Evolutionary conservation across 345 rosid genomes (phyloP).

Genomic region (Citrus reticulata): DNA sequence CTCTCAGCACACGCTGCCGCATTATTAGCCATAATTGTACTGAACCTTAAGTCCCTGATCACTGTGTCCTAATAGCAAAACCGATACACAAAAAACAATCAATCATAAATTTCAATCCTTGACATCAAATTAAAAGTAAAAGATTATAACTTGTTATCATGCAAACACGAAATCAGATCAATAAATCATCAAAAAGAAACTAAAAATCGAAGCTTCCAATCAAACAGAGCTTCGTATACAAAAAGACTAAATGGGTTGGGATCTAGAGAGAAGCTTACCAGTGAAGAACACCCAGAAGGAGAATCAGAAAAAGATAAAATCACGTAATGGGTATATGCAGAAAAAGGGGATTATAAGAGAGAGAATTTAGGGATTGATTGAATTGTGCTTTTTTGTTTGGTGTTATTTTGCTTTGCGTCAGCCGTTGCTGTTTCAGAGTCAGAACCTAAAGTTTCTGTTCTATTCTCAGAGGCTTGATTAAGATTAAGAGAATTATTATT

Average conservation of each 20-base stretch:
- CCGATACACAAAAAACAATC: slow-evolving; percentile 2
- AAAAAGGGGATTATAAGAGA: not conserved
- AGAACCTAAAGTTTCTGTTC: not conserved
- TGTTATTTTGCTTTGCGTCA: not conserved
- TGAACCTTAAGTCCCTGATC: slow-evolving; percentile 13
- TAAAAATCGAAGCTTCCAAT: not conserved
- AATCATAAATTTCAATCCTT: slow-evolving; percentile 12
- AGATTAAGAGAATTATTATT: not conserved
- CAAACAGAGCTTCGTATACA: not conserved
- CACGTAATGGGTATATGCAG: not conserved
- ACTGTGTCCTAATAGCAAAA: slow-evolving; percentile 19
- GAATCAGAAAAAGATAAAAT: not conserved
- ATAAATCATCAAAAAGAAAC: not conserved
- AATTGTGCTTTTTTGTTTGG: not conserved
- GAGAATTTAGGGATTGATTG: not conserved
- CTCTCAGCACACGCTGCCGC: slow-evolving; percentile 93
- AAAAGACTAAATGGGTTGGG: not conserved
- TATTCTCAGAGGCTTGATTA: not conserved
- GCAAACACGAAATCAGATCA: slow-evolving; percentile 11
- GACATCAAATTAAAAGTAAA: slow-evolving; percentile 3
- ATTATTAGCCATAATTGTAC: slow-evolving; percentile 54
- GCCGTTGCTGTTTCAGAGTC: not conserved
- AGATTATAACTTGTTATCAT: not conserved
- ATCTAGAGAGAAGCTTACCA: slow-evolving; percentile 7
- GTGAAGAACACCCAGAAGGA: not conserved